A percentile compares a stretch with the other conserved stretches of the same genome.
These are phyloP conservation scores for Chalciporus sp. DNA, from an alignment of 1,284 basidiomycete species.

Conservation along the genomic window DNA sequence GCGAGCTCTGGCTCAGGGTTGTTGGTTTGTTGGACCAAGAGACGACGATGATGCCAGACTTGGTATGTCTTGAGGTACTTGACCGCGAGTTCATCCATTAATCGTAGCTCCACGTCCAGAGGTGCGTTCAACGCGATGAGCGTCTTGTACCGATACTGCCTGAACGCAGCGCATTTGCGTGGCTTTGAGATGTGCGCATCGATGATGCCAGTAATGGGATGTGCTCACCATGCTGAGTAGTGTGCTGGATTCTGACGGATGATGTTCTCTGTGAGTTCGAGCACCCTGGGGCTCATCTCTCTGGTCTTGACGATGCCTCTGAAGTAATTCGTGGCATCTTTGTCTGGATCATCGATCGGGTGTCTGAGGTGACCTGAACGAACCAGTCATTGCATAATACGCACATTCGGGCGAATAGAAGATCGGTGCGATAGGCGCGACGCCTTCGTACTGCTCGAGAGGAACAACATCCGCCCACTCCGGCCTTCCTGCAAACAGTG, in stretches of 20 bases:
- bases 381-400: constrained; percentile 35
- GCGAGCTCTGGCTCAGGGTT: constrained; percentile 67
- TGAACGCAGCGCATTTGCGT: constrained; percentile 34
- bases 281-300: constrained; percentile 79
- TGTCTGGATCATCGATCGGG: constrained; percentile 55
- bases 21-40: constrained; percentile 66
- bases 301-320: constrained; percentile 75
- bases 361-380: constrained; percentile 9
- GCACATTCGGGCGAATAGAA: constrained; percentile 86
- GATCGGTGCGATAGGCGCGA: constrained; percentile 83
- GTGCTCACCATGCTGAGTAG: constrained; percentile 86
- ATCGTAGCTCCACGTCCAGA: constrained; percentile 72
- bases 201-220: neutral
- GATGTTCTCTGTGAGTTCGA: constrained; percentile 83
- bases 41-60: constrained; percentile 95
- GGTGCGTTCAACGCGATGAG: constrained; percentile 67
- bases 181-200: constrained; percentile 1
- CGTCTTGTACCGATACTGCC: constrained; percentile 92
- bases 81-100: constrained; percentile 85
- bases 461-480: constrained; percentile 84
- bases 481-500: constrained; percentile 60
- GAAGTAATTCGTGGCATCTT: constrained; percentile 91
- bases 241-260: constrained; percentile 91
- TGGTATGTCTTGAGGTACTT: constrained; percentile 91
- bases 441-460: constrained; percentile 78